Percentiles rank a stretch among this genome's conserved stretches.
Evolutionary conservation across 2,329 filamentous ascomycete species (phyloP).

Genomic region (Eutypella sp.): DNA sequence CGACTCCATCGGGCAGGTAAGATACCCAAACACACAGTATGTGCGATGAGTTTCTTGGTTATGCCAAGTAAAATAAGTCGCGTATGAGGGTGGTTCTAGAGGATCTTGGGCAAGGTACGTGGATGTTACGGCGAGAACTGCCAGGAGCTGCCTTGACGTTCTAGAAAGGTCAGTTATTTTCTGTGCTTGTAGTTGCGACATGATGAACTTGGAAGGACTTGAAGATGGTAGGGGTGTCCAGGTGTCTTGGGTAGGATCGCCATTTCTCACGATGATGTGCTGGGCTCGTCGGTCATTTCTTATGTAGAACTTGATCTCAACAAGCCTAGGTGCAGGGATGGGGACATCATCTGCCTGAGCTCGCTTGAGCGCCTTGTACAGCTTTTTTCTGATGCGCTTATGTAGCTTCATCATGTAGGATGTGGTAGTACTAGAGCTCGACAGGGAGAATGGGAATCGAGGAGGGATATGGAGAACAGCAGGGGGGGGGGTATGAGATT

Average conservation of each 20-base stretch:
- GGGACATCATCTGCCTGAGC: slow-evolving; percentile 18
- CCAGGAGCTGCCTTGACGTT: slow-evolving; percentile 21
- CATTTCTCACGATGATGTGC: slow-evolving; percentile 6
- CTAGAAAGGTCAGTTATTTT: slow-evolving; percentile 29
- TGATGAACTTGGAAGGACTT: slow-evolving; percentile 31
- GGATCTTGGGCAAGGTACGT: slow-evolving; percentile 12
- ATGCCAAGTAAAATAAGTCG: slow-evolving; percentile 36
- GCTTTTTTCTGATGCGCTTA: slow-evolving; percentile 9
- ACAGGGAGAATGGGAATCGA: not conserved
- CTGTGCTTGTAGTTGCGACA: slow-evolving; percentile 36
- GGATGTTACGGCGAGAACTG: slow-evolving; percentile 27
- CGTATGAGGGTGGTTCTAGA: slow-evolving; percentile 19
- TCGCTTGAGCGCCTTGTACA: slow-evolving; percentile 17
- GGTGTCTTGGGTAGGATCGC: not conserved
- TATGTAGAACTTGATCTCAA: slow-evolving; percentile 23
- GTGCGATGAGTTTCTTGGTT: slow-evolving; percentile 29
- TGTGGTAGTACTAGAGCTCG: not conserved
- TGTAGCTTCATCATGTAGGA: slow-evolving; percentile 6
- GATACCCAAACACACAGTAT: slow-evolving; percentile 37
- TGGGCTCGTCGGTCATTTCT: slow-evolving; percentile 9
- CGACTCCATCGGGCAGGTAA: slow-evolving; percentile 36
- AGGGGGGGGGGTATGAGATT: not conserved
- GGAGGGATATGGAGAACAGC: not conserved
- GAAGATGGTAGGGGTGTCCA: slow-evolving; percentile 4
- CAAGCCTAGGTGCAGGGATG: slow-evolving; percentile 16